phyloP scores from a whole-genome alignment of 2,329 filamentous ascomycete genomes.

The Neurospora crassa region DNA sequence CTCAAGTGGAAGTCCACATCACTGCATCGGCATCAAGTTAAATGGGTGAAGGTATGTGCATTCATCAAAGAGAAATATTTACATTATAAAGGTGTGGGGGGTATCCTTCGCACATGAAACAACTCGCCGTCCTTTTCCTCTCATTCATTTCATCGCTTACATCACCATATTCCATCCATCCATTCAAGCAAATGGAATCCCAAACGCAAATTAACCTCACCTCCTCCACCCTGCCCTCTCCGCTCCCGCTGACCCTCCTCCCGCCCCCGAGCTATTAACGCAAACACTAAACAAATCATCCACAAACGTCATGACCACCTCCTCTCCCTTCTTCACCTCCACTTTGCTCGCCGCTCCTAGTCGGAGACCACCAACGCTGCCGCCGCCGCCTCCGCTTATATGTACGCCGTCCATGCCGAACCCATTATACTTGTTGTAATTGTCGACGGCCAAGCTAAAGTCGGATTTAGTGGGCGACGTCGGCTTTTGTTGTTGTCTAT shows the following conservation, averaged over 20 bases:
- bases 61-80: not conserved
- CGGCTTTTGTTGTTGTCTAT: not conserved
- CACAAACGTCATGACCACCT: slow-evolving; percentile 31
- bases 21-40: not conserved
- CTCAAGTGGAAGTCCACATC: not conserved
- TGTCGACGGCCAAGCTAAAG: not conserved
- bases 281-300: slow-evolving; percentile 31
- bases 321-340: slow-evolving; percentile 22
- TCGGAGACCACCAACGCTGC: slow-evolving; percentile 19
- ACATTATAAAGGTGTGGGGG: not conserved
- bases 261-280: not conserved
- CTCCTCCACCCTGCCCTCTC: not conserved
- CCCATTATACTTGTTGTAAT: not conserved
- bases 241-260: not conserved
- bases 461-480: not conserved
- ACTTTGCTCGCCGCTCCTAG: slow-evolving; percentile 17
- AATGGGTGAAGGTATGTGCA: not conserved
- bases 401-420: slow-evolving; percentile 10
- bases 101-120: not conserved
- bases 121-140: not conserved
- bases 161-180: not conserved
- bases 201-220: not conserved
- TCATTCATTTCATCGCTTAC: not conserved
- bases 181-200: not conserved
- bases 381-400: not conserved